Base-by-base conservation (phyloP, 345 rosid genomes). In the Cardamine chenopodiifolia region DNA sequence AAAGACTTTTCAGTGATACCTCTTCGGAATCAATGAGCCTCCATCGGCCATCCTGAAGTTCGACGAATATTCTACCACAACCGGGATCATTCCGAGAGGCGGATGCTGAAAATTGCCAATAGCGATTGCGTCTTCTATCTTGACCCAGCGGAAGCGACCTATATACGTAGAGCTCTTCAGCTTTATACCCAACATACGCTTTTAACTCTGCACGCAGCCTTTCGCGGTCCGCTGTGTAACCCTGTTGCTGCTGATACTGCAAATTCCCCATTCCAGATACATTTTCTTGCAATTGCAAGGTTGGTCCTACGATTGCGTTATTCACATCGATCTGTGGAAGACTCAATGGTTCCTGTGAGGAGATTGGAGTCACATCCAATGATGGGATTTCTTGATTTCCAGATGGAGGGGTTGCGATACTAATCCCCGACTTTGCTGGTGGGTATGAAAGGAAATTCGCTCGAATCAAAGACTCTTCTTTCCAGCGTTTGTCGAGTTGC, bases 111-210 rank as follows among this genome's bases (percentile, higher is more conserved):
- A 93, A 93, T 55, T 80, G 95, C 98, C 98, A 93, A 68, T 93
- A 93, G 4, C 98, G 84, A 68, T 90, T 93, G 37, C 85, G 95
- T 62, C 98, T 84, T 52, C 98, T 89, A 83, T 93, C 98, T 82
- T 82, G 91, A 71, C 98, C 98, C 17, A 93, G 82, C 17, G 98
- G 98, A 82, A 90, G 82, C 58, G 98, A 93, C 66, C 96, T 86
- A 63, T 83, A 87, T 12, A 79, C 87, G 70, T 86, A 86, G 59
- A 86, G 75, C 80, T 90, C 90, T 76, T 93, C 98, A 15, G 96
- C 98, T 82, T 82, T 93, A 72, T 87, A 90, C 45, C 95, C 85
- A 71, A 93, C 81, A 53, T 83, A 86, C 22, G 93, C 86, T 83
- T 93, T 93, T 48, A 89, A 66, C 72, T 84, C 89, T 37, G 90